Percentiles rank a stretch among this genome's conserved stretches.
Conservation (phyloP, 2,329 filamentous ascomycete genomes). For the Cordyceps farinosa region DNA sequence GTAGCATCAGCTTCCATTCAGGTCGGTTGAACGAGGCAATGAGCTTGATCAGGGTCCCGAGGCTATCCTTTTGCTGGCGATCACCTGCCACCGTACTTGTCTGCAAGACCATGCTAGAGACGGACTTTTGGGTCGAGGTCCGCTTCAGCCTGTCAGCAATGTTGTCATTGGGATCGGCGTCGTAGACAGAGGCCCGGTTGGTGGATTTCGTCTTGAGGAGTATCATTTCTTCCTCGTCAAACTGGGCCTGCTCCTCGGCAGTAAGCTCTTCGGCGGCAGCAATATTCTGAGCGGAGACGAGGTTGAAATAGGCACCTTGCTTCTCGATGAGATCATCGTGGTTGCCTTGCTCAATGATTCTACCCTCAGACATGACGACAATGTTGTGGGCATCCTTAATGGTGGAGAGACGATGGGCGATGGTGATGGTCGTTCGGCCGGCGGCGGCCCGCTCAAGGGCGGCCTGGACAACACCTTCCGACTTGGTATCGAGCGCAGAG, state of each 20-base stretch:
- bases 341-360: conserved; percentile 88
- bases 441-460: conserved; percentile 82
- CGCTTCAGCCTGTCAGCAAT: conserved; percentile 56
- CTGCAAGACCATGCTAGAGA: conserved; percentile 68
- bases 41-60: conserved; percentile 74
- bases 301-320: conserved; percentile 71
- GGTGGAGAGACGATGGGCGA: conserved; percentile 91
- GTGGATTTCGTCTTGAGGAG: conserved; percentile 47
- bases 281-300: conserved; percentile 87
- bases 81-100: conserved; percentile 43
- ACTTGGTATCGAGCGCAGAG: conserved; percentile 88
- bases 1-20: conserved; percentile 68
- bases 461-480: conserved; percentile 89
- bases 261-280: conserved; percentile 55
- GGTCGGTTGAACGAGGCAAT: conserved; percentile 74
- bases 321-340: conserved; percentile 74
- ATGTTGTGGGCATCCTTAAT: conserved; percentile 95
- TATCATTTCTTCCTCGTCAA: conserved; percentile 48
- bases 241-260: conserved; percentile 47
- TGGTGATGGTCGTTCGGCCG: conserved; percentile 90
- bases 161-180: conserved; percentile 60
- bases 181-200: conserved; percentile 38
- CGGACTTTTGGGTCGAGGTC: conserved; percentile 53
- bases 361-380: conserved; percentile 81
- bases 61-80: conserved; percentile 56